phyloP scores from a whole-genome alignment of 768 basidiomycete genomes.

The Boletus vermiculosoides region DNA sequence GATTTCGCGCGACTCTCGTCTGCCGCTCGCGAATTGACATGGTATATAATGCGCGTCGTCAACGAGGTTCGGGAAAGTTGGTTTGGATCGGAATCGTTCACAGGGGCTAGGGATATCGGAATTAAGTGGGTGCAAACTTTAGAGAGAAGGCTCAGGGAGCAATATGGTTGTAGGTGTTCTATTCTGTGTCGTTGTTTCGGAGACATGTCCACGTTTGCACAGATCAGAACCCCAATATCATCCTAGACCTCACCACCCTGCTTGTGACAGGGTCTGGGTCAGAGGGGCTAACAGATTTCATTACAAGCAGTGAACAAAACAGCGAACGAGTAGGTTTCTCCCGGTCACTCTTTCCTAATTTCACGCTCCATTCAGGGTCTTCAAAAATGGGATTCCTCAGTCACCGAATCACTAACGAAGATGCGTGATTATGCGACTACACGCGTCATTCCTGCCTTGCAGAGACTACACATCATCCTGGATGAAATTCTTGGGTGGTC shows the following conservation, averaged over 20 bases:
- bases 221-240: constrained; percentile 62
- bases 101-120: constrained; percentile 71
- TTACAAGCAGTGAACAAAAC: constrained; percentile 76
- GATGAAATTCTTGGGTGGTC: constrained; percentile 83
- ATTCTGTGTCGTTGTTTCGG: constrained; percentile 10
- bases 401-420: constrained; percentile 67
- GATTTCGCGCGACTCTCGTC: constrained; percentile 73
- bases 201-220: constrained; percentile 15
- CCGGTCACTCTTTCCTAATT: constrained; percentile 11
- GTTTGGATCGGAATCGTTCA: constrained; percentile 66
- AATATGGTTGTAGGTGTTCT: constrained; percentile 60
- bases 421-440: constrained; percentile 74
- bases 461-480: constrained; percentile 71
- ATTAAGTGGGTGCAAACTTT: constrained; percentile 68
- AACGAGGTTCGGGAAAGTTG: constrained; percentile 72
- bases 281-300: constrained; percentile 68
- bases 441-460: constrained; percentile 68
- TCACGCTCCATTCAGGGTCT: constrained; percentile 52
- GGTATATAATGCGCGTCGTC: constrained; percentile 68
- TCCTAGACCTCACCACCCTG: constrained; percentile 69
- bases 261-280: constrained; percentile 71
- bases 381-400: constrained; percentile 78
- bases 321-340: constrained; percentile 65
- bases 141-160: constrained; percentile 60
- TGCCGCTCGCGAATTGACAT: constrained; percentile 64